phyloP scores from a whole-genome alignment of 2,329 filamentous ascomycete species.

The Neofusicoccum sp. region DNA sequence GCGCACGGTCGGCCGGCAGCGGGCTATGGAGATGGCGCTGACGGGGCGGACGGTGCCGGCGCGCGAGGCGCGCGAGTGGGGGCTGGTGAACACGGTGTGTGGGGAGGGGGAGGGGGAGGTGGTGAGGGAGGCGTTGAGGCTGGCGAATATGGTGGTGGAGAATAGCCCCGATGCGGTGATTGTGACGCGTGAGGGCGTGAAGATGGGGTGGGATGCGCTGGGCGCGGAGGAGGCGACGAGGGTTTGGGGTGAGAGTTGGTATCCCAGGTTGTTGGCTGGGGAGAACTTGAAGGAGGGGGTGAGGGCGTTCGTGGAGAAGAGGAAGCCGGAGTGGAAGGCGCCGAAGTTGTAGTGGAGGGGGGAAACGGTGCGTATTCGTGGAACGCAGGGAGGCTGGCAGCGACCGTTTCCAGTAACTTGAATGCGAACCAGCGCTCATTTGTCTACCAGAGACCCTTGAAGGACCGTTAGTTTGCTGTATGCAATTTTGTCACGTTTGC shows the following conservation, averaged over 20 bases:
- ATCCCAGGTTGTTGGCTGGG: conserved; percentile 58
- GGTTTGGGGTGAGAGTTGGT: conserved; percentile 58
- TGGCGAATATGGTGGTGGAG: conserved; percentile 60
- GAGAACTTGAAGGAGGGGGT: conserved; percentile 76
- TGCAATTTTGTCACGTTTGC: not conserved
- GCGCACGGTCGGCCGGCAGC: conserved; percentile 28
- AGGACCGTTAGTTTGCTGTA: no score
- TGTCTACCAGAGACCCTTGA: no score
- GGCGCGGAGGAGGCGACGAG: conserved; percentile 63
- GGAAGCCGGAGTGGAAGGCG: conserved; percentile 65
- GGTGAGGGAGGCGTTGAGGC: conserved; percentile 57
- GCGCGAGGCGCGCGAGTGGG: conserved; percentile 26
- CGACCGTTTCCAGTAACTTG: no score
- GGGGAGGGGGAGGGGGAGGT: conserved; percentile 38
- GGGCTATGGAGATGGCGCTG: conserved; percentile 29
- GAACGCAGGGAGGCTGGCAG: no score
- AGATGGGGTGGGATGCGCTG: conserved; percentile 69
- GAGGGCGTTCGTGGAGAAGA: conserved; percentile 72
- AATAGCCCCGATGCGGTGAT: conserved; percentile 76
- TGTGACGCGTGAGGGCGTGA: conserved; percentile 68
- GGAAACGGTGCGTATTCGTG: no score
- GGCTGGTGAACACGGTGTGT: conserved; percentile 28
- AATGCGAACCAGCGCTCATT: no score
- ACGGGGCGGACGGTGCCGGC: conserved; percentile 26
- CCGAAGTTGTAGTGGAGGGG: conserved; percentile 34